These are phyloP conservation scores for Mucor saturninus DNA, from an alignment of 371 early-diverging fungal genomes.

Conservation along the genomic window DNA sequence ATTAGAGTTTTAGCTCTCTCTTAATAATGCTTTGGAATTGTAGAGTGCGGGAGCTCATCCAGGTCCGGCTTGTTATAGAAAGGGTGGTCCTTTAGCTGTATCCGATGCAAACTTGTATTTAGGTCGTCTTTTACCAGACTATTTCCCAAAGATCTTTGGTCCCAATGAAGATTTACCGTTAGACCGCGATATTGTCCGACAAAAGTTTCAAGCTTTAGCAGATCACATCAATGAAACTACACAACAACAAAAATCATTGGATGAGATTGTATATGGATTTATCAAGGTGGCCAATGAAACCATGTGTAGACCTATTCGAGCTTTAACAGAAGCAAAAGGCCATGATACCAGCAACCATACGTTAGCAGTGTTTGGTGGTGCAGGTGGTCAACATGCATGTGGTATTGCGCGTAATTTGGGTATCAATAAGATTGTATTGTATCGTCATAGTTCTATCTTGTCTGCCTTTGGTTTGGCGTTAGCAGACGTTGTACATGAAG, in stretches of 20 bases:
- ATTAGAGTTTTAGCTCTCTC: too few relatives aligned
- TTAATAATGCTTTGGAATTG: too few relatives aligned
- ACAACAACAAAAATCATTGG: constrained; percentile 57
- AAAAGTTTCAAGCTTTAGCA: constrained; percentile 70
- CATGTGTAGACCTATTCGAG: constrained; percentile 95
- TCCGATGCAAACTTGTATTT: constrained; percentile 94
- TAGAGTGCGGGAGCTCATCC: constrained; percentile 93
- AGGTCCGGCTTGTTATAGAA: constrained; percentile 93
- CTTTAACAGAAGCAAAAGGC: constrained; percentile 93
- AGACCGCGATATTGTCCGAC: constrained; percentile 68
- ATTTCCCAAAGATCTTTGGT: constrained; percentile 96
- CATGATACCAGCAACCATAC: constrained; percentile 86
- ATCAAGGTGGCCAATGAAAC: constrained; percentile 94
- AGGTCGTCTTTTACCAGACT: constrained; percentile 85
- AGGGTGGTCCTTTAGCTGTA: constrained; percentile 91
- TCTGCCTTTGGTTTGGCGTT: constrained; percentile 93
- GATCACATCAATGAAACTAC: constrained; percentile 63
- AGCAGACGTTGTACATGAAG: constrained; percentile 93
- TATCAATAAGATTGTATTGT: constrained; percentile 81
- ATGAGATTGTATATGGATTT: constrained; percentile 93
- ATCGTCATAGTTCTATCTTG: constrained; percentile 87
- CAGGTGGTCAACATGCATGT: constrained; percentile 93
- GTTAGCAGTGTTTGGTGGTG: constrained; percentile 95
- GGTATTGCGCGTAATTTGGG: constrained; percentile 91
- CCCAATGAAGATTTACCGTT: constrained; percentile 83